Percentiles rank a stretch among this genome's conserved stretches.
These are phyloP conservation scores for Aspergillus udagawae DNA, from an alignment of 2,329 filamentous ascomycete species.

Conservation along the genomic window DNA sequence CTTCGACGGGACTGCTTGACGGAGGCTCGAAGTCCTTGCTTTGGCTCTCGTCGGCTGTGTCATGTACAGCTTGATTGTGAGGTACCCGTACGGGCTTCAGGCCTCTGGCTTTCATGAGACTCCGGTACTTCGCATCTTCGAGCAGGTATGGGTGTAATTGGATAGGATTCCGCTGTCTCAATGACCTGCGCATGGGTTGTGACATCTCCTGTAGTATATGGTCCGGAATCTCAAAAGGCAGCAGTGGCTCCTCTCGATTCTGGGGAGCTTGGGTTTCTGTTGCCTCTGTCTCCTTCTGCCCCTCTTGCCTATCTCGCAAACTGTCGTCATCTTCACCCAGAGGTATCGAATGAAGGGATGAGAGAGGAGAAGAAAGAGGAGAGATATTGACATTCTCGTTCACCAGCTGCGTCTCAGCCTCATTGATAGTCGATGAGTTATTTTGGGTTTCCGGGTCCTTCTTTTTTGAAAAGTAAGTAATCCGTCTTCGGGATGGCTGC, in stretches of 20 bases:
- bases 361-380: conserved; percentile 35
- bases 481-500: conserved; percentile 15
- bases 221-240: conserved; percentile 23
- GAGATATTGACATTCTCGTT: conserved; percentile 24
- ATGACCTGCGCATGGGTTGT: conserved; percentile 27
- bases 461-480: conserved; percentile 4
- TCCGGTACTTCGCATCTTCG: conserved; percentile 43
- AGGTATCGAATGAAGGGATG: conserved; percentile 22
- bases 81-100: conserved; percentile 39
- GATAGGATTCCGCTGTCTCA: conserved; percentile 46
- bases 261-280: neutral
- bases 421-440: neutral
- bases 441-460: neutral
- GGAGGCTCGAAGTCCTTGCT: conserved; percentile 28
- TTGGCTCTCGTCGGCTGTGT: conserved; percentile 27
- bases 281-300: neutral
- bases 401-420: conserved; percentile 1
- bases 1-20: conserved; percentile 29
- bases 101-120: conserved; percentile 38
- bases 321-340: conserved; percentile 5
- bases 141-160: conserved; percentile 47
- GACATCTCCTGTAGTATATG: conserved; percentile 24
- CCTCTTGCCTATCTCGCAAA: neutral
- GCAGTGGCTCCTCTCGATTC: conserved; percentile 13
- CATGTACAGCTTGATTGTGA: conserved; percentile 13